A percentile compares a stretch with the other conserved stretches of the same genome.
Conservation (phyloP, 768 basidiomycete species). For the Coprinopsis strossmayeri region DNA sequence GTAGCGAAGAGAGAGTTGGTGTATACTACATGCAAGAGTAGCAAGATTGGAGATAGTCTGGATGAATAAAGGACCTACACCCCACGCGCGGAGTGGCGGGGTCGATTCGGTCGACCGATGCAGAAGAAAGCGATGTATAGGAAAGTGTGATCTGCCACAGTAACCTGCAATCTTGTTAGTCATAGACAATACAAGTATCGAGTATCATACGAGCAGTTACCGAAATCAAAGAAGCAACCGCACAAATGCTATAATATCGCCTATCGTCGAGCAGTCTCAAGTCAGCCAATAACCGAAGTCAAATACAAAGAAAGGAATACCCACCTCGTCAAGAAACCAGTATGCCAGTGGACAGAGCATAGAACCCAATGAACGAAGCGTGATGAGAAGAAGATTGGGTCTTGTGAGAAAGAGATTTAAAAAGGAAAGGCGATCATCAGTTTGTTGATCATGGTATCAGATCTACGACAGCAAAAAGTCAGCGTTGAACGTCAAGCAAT, state of each 20-base stretch:
- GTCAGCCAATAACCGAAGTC: background rate
- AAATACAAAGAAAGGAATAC: background rate
- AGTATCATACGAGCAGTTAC: slow-evolving; percentile 21
- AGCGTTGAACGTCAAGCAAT: too few species aligned
- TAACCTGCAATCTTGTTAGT: slow-evolving; percentile 28
- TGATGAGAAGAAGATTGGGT: background rate
- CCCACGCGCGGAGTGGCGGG: too few species aligned
- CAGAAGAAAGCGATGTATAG: slow-evolving; percentile 55
- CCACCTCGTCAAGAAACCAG: slow-evolving; percentile 31
- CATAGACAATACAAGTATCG: background rate
- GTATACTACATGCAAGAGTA: slow-evolving; percentile 41
- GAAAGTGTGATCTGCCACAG: slow-evolving; percentile 39
- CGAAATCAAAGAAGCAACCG: slow-evolving; percentile 47
- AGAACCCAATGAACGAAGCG: slow-evolving; percentile 25
- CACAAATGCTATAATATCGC: slow-evolving; percentile 44
- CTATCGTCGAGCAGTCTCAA: too few species aligned
- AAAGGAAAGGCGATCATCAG: slow-evolving; percentile 21
- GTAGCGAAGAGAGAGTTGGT: slow-evolving; percentile 57
- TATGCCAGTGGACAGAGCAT: slow-evolving; percentile 41
- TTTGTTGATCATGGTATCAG: slow-evolving; percentile 42
- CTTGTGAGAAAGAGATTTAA: background rate
- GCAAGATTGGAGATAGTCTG: slow-evolving; percentile 1
- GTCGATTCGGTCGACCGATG: slow-evolving; percentile 48
- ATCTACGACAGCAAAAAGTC: slow-evolving; percentile 20
- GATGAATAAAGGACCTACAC: slow-evolving; percentile 30